Evolutionary conservation across 208 protist species (phyloP).

Genomic region (Porcisia deanei): DNA sequence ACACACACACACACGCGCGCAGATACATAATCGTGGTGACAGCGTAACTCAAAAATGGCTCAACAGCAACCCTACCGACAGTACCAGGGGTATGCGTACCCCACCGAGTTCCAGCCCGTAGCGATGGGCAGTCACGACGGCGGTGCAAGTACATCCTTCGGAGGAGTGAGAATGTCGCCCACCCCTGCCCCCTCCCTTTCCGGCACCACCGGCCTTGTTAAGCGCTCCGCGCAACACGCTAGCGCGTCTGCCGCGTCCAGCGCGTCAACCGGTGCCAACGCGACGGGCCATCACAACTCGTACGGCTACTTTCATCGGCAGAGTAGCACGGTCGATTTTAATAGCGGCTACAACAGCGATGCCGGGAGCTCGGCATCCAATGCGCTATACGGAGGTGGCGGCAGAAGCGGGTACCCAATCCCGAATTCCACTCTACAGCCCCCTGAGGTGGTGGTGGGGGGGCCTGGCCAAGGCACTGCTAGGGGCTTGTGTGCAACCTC

Average conservation of each 20-base stretch:
- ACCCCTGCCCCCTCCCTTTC: slow-evolving; percentile 5
- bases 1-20: not conserved
- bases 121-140: not conserved
- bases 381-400: slow-evolving; percentile 9
- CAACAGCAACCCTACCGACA: not conserved
- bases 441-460: slow-evolving; percentile 5
- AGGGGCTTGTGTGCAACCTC: slow-evolving; percentile 1
- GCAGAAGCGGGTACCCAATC: slow-evolving; percentile 6
- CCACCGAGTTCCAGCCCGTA: slow-evolving; percentile 21
- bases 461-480: not conserved
- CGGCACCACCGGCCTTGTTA: slow-evolving; percentile 32
- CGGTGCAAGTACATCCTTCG: slow-evolving; percentile 20
- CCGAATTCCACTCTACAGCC: slow-evolving; percentile 1
- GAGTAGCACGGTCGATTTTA: slow-evolving; percentile 39
- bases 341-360: slow-evolving; percentile 53
- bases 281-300: slow-evolving; percentile 11
- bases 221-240: slow-evolving; percentile 27
- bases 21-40: not conserved
- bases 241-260: not conserved
- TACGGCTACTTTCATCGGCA: slow-evolving; percentile 56
- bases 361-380: slow-evolving; percentile 30
- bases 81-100: slow-evolving; percentile 29
- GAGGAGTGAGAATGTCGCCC: not conserved
- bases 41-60: not conserved
- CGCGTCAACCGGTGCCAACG: slow-evolving; percentile 2